Evolutionary conservation across 1,139 yeast genomes (phyloP), one percentile per base, ranked within the genome.

Genomic region (Candida tetrigidarum): DNA sequence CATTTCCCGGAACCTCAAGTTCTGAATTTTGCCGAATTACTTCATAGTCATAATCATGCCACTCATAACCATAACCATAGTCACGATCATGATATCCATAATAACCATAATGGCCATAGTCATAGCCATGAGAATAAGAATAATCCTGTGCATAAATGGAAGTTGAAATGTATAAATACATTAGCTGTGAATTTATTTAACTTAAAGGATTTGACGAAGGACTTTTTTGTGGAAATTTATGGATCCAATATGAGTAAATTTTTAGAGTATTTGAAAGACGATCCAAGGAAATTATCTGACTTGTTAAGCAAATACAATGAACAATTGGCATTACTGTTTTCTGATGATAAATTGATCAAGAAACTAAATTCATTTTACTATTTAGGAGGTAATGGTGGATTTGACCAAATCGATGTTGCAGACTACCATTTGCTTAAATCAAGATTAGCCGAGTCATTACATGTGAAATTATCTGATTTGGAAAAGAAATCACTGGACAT

Each of bases 371-470:
- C 47, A 11, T 52, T 51, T 40, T 54, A 58, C 41, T 46, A 28
- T 18, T 25, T 43, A 11, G 47, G 48, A 14, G 44, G 36, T 5
- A 43, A 39, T 32, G 45, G 46, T n/a, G 51, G 47, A 8, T 45
- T 46, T 14, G 55, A 50, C 35, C 51, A 48, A 32, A 37, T 59
- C 3, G 55, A 53, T 2, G 47, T 50, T 18, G 59, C 60, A 14
- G 69, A 65, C 36, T 80, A 78, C 56, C 77, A 75, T 41, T 40
- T 53, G 1, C 68, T 60, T 50, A 69, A 67, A 49, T 53, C 63
- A 0, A 63, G 65, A 19, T 55, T 81, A 42, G 74, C 82, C 23
- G 66, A 67, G 39, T 55, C 72, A 18, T 63, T 81, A 9, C 63
- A 71, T 37, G 59, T 58, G 2, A 59, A 78, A 44, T 56, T 76